A percentile compares a stretch with the other conserved stretches of the same genome.
Conservation (phyloP, 179 eudicot genomes). For the Silene coronaria region DNA sequence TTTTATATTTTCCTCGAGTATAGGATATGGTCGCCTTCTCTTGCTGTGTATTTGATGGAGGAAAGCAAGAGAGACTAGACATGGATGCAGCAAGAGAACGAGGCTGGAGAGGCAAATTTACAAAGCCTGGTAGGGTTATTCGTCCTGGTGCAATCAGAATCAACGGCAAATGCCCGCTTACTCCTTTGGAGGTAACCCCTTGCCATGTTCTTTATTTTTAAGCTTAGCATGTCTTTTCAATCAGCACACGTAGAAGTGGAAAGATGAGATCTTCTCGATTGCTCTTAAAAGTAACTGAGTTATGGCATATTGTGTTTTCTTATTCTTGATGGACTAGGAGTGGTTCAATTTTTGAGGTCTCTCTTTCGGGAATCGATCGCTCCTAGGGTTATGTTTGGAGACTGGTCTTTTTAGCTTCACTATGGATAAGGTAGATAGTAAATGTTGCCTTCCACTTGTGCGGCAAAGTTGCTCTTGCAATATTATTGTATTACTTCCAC, state of each 20-base stretch:
- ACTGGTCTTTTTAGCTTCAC: background rate
- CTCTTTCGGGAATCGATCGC: background rate
- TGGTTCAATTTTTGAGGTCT: background rate
- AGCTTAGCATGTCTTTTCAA: background rate
- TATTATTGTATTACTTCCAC: background rate
- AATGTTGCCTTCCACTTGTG: background rate
- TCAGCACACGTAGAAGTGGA: background rate
- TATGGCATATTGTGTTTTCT: background rate
- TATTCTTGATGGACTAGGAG: background rate
- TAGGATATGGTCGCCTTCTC: constrained; percentile 98
- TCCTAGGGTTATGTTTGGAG: constrained; percentile 9
- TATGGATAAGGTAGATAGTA: background rate
- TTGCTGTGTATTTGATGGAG: constrained; percentile 85
- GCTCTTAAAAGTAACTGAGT: background rate
- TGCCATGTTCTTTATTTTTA: background rate
- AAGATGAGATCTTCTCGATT: background rate
- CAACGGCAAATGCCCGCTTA: constrained; percentile 88
- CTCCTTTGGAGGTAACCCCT: constrained; percentile 77
- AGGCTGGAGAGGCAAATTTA: constrained; percentile 97
- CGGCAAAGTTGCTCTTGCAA: background rate
- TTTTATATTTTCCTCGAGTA: constrained; percentile 12
- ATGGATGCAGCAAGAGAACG: constrained; percentile 97
- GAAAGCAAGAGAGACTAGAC: constrained; percentile 60
- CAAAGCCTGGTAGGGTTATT: constrained; percentile 80
- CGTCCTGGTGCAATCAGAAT: constrained; percentile 81